These are phyloP conservation scores for Naganishia randhawae DNA, from an alignment of 768 basidiomycete genomes.

Conservation along the genomic window DNA sequence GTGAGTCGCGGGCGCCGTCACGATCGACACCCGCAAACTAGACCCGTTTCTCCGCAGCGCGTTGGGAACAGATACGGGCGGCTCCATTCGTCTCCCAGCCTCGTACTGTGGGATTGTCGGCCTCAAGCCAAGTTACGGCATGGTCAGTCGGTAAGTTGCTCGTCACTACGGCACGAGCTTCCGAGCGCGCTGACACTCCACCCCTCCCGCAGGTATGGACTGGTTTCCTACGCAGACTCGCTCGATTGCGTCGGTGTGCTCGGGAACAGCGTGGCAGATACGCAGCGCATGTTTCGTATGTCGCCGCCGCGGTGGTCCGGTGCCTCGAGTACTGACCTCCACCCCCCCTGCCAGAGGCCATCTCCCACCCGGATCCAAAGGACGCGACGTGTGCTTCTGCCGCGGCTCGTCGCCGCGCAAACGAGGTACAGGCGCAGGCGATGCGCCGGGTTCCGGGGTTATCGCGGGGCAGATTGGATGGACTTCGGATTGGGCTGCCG, in stretches of 20 bases:
- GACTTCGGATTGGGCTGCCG: conserved; percentile 71
- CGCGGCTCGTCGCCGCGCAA: conserved; percentile 50
- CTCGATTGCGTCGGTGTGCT: conserved; percentile 90
- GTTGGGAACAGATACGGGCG: conserved; percentile 90
- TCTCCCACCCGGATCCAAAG: conserved; percentile 61
- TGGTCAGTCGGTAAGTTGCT: conserved; percentile 70
- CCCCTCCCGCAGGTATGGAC: conserved; percentile 66
- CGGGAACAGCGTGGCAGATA: conserved; percentile 57
- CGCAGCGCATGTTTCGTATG: conserved; percentile 65
- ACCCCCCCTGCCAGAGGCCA: conserved; percentile 45
- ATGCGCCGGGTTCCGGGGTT: conserved; percentile 31
- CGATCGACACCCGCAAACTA: neutral
- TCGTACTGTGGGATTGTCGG: conserved; percentile 90
- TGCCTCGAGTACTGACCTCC: neutral
- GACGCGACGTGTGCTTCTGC: conserved; percentile 70
- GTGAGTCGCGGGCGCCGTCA: conserved; percentile 57
- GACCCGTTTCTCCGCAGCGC: conserved; percentile 58
- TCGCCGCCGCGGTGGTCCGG: conserved; percentile 6
- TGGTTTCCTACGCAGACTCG: conserved; percentile 89
- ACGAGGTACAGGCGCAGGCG: conserved; percentile 27
- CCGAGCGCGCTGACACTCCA: neutral
- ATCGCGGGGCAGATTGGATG: conserved; percentile 49
- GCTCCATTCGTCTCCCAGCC: conserved; percentile 86
- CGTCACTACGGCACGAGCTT: neutral
- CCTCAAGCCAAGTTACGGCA: conserved; percentile 89